A percentile compares a stretch with the other conserved stretches of the same genome.
Evolutionary conservation across 164 flowering plant species (phyloP).

Genomic region (Paratinospora sagittata): DNA sequence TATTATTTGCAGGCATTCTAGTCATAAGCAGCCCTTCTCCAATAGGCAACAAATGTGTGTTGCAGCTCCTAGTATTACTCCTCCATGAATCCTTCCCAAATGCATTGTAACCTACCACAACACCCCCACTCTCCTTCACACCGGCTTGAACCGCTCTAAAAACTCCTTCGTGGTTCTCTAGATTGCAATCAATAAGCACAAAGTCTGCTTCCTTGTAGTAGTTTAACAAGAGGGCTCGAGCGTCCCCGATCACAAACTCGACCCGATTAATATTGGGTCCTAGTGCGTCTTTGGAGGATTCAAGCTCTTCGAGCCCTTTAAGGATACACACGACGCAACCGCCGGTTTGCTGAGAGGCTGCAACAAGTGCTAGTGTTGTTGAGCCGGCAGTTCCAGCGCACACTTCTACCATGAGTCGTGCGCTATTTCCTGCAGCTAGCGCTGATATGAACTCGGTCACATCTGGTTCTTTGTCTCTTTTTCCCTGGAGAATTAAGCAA

Average conservation of each 20-base stretch:
- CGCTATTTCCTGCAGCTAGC: slow-evolving; percentile 73
- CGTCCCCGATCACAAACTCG: slow-evolving; percentile 59
- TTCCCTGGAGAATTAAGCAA: slow-evolving; percentile 41
- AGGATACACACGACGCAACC: slow-evolving; percentile 66
- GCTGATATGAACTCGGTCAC: slow-evolving; percentile 73
- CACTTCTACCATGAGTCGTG: slow-evolving; percentile 58
- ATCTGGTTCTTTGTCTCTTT: slow-evolving; percentile 54
- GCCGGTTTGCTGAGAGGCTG: slow-evolving; percentile 71
- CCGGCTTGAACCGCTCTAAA: slow-evolving; percentile 28
- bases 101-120: slow-evolving; percentile 68
- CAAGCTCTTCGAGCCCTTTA: slow-evolving; percentile 28
- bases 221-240: slow-evolving; percentile 29
- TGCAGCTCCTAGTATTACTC: slow-evolving; percentile 32
- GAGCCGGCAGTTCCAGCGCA: slow-evolving; percentile 39
- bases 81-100: slow-evolving; percentile 44
- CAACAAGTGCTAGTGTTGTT: slow-evolving; percentile 49
- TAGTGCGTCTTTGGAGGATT: slow-evolving; percentile 27
- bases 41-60: slow-evolving; percentile 57
- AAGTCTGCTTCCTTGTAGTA: slow-evolving; percentile 53
- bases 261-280: slow-evolving; percentile 28
- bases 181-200: slow-evolving; percentile 59
- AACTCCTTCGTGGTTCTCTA: slow-evolving; percentile 43
- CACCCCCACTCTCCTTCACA: slow-evolving; percentile 20
- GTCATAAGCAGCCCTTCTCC: slow-evolving; percentile 65
- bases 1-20: slow-evolving; percentile 23